Conservation (phyloP, 768 basidiomycete genomes). For the Kwoniella sp. region DNA sequence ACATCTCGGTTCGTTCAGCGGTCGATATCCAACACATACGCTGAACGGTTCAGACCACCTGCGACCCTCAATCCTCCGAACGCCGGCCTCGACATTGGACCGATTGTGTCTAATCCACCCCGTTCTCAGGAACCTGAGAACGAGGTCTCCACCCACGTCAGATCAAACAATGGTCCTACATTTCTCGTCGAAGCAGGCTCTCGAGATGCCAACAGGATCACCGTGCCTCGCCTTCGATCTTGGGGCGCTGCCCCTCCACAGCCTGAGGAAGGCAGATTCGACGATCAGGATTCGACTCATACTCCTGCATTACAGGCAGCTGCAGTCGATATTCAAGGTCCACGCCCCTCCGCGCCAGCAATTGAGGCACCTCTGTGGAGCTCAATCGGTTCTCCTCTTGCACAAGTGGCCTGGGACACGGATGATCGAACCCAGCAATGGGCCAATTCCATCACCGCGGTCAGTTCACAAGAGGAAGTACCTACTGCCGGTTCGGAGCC, state of each 20-base stretch:
- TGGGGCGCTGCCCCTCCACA: constrained; percentile 8
- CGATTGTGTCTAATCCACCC: too few species aligned
- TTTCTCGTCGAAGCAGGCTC: neutral
- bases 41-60: too few species aligned
- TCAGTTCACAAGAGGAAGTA: neutral
- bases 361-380: constrained; percentile 3
- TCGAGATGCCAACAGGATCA: constrained; percentile 5
- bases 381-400: neutral
- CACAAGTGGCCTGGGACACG: constrained; percentile 5
- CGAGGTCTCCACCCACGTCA: neutral
- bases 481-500: neutral
- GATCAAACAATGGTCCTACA: neutral
- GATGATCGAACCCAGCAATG: constrained; percentile 4
- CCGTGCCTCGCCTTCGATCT: neutral
- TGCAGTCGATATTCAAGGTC: neutral
- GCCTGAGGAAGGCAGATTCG: constrained; percentile 2
- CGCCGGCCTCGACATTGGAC: too few species aligned
- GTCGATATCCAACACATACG: neutral
- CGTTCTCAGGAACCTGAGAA: neutral
- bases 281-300: neutral
- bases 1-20: neutral
- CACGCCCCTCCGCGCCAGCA: neutral
- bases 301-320: neutral
- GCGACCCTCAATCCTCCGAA: too few species aligned
- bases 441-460: constrained; percentile 2